Evolutionary conservation across 1,284 basidiomycete genomes (phyloP).

Genomic region (Boletus holoroseus): DNA sequence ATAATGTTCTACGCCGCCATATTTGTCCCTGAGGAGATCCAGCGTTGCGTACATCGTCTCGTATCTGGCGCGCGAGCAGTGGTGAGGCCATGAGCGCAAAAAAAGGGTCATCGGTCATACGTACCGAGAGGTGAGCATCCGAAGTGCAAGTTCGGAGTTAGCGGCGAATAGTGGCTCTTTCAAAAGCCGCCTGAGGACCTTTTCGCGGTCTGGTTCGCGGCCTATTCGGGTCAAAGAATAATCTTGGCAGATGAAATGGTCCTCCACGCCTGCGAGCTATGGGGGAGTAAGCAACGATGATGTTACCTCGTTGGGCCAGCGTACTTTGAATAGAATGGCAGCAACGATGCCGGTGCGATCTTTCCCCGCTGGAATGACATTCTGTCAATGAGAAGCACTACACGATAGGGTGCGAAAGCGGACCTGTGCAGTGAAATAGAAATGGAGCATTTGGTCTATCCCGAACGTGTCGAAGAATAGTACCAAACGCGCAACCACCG

Average conservation of each 20-base stretch:
- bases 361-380: constrained; percentile 53
- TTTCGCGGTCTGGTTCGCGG: constrained; percentile 66
- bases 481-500: constrained; percentile 57
- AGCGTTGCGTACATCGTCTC: constrained; percentile 71
- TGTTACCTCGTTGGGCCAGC: neutral
- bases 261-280: constrained; percentile 64
- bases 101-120: neutral
- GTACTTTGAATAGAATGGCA: constrained; percentile 63
- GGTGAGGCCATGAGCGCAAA: neutral
- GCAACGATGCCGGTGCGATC: constrained; percentile 75
- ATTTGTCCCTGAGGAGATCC: constrained; percentile 50
- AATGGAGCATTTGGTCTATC: constrained; percentile 60
- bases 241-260: constrained; percentile 61
- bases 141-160: constrained; percentile 65
- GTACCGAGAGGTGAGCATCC: constrained; percentile 73
- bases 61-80: constrained; percentile 36
- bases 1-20: constrained; percentile 64
- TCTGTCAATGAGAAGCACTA: constrained; percentile 1
- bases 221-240: constrained; percentile 71
- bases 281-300: constrained; percentile 4
- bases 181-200: constrained; percentile 58
- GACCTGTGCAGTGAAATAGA: constrained; percentile 72
- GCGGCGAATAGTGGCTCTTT: constrained; percentile 67
- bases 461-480: constrained; percentile 62
- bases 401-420: neutral